Percentiles rank a stretch among this genome's conserved stretches.
These are phyloP conservation scores for Mycosarcoma maydis DNA, from an alignment of 1,284 basidiomycete genomes.

Conservation along the genomic window DNA sequence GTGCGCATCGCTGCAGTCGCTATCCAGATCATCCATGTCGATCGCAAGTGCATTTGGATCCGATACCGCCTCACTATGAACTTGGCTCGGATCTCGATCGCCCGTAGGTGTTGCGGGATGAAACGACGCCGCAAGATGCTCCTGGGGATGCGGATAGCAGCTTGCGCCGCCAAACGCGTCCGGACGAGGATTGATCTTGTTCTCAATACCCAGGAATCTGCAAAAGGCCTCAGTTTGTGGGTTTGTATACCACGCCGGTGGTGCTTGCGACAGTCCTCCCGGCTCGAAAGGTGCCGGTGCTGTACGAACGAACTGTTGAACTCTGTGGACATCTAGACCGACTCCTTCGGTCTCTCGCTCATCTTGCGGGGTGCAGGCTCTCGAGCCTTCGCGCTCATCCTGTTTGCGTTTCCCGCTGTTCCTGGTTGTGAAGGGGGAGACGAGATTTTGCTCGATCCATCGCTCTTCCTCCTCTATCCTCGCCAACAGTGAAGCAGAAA, in stretches of 20 bases:
- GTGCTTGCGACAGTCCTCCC: conserved; percentile 63
- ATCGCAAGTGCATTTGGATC: conserved; percentile 43
- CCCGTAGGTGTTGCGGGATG: no score
- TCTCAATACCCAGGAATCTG: conserved; percentile 79
- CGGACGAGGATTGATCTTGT: conserved; percentile 67
- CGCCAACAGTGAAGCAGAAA: conserved; percentile 68
- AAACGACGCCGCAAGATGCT: no score
- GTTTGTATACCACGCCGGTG: conserved; percentile 79
- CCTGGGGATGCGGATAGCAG: no score
- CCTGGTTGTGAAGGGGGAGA: conserved; percentile 70
- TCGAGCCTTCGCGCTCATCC: conserved; percentile 51
- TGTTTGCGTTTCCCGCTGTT: conserved; percentile 66
- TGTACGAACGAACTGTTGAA: conserved; percentile 55
- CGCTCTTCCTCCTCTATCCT: conserved; percentile 68
- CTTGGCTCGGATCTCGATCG: neutral
- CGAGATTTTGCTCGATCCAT: conserved; percentile 73
- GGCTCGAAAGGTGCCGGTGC: conserved; percentile 69
- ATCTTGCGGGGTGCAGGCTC: neutral
- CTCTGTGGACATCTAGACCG: conserved; percentile 20
- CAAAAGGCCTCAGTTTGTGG: conserved; percentile 91
- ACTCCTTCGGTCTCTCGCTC: conserved; percentile 5
- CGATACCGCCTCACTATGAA: neutral
- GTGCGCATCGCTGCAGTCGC: neutral
- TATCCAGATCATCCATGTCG: conserved; percentile 33
- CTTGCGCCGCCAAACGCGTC: neutral